Percentiles rank a stretch among this genome's conserved stretches.
Conservation (phyloP, 2,329 filamentous ascomycete species). For the Madurella fahalii region DNA sequence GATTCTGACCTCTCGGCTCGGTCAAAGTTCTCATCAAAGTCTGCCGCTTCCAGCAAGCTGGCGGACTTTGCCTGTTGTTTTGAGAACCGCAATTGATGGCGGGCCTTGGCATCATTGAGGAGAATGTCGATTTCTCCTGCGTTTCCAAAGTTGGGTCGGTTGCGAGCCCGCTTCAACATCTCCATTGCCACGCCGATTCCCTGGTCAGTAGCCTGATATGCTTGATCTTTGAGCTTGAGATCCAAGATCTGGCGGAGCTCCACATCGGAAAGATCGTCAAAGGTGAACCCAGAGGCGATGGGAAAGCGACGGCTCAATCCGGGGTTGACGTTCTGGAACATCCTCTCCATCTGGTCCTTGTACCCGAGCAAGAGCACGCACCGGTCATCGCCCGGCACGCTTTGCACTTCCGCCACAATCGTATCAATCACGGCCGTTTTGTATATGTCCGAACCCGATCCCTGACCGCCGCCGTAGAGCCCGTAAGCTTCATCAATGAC, state of each 20-base stretch:
- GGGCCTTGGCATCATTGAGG: conserved; percentile 51
- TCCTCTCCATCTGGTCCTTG: conserved; percentile 62
- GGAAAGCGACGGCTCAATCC: conserved; percentile 65
- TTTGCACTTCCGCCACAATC: conserved; percentile 70
- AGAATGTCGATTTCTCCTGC: conserved; percentile 71
- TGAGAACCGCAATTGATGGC: conserved; percentile 31
- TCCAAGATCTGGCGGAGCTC: conserved; percentile 59
- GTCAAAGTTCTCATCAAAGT: conserved; percentile 59
- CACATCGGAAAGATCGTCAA: conserved; percentile 61
- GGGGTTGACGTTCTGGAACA: conserved; percentile 72
- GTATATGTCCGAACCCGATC: conserved; percentile 38
- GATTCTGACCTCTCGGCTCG: conserved; percentile 44
- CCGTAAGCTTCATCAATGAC: conserved; percentile 80
- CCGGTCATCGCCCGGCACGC: conserved; percentile 63
- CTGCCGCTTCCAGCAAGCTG: conserved; percentile 33
- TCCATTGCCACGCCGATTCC: conserved; percentile 55
- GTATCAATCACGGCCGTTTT: conserved; percentile 67
- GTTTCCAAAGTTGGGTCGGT: conserved; percentile 66
- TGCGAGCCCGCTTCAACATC: conserved; percentile 57
- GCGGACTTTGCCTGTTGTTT: conserved; percentile 22
- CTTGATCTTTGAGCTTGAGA: conserved; percentile 57
- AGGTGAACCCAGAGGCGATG: conserved; percentile 58
- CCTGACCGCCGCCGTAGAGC: conserved; percentile 40
- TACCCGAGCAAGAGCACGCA: conserved; percentile 71
- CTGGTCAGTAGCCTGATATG: conserved; percentile 46